Base-by-base conservation (phyloP, 1,139 yeast genomes). In the Geotrichum restrictum region DNA sequence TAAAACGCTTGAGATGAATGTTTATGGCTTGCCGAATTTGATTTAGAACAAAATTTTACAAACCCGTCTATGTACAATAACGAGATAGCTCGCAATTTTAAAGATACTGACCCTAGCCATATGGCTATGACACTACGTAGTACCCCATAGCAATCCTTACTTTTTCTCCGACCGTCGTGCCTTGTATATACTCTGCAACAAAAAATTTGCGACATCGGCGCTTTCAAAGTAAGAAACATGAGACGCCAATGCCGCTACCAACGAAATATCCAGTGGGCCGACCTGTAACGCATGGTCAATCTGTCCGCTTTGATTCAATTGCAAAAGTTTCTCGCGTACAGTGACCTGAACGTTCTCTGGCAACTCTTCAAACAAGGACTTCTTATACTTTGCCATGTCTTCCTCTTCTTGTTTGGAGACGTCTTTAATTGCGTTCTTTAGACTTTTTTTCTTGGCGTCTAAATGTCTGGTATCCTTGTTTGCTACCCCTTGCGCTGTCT, bases 161-260 rank as follows among this genome's bases (percentile, higher is more conserved):
- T n/a, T n/a, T n/a, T n/a, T n/a, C n/a, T n/a, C n/a, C 7, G 14
- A 8, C 11, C 11, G 14, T 29, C 38, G 5, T 5, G 11, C 32
- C 6, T 31, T n/a, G 32, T 53, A 53, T n/a, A 53, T 40, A 16
- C 53, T 34, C 39, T 74, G 74, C 66, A 91, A 70, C 3, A 91
- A 69, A 60, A 91, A 89, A 1, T 85, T 86, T 0, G 95, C 93
- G 27, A 93, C 82, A 62, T 89, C 91, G 52, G 81, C 78, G 61
- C 88, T 95, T 64, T 88, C 96, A 67, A 91, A 85, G 66, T 93
- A 93, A 45, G 89, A 81, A 10, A 88, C 81, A 69, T 93, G 98
- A 0, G 96, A 88, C 54, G 86, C 87, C 4, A 91, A 73, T 0
- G 96, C 95, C 7, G 89, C 79, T 18, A 91, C 75, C 48, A 88